Evolutionary conservation across 208 protist genomes (phyloP).

Genomic region (Herpetomonas muscarum): DNA sequence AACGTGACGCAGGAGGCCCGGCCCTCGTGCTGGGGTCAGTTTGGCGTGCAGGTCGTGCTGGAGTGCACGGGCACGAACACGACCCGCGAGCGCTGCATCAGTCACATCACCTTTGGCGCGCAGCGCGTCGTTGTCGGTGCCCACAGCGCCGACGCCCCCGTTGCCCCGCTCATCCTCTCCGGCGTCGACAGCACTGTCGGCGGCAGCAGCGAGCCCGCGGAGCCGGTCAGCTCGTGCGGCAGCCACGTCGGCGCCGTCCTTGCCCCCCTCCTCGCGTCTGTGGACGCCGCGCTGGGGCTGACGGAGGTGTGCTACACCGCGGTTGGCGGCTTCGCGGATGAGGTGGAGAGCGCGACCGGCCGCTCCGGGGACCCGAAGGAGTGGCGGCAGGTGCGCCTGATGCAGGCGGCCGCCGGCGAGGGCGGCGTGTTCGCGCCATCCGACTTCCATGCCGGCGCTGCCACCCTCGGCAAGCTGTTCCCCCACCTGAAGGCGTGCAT

Average conservation of each 20-base stretch:
- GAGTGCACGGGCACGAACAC: constrained; percentile 98
- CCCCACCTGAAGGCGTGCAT: constrained; percentile 67
- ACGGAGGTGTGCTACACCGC: constrained; percentile 97
- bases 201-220: constrained; percentile 8
- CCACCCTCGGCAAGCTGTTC: constrained; percentile 94
- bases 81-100: constrained; percentile 65
- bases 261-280: constrained; percentile 93
- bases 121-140: constrained; percentile 97
- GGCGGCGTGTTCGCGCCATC: constrained; percentile 94
- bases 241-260: constrained; percentile 99
- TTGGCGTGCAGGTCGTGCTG: constrained; percentile 87
- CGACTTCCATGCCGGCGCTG: constrained; percentile 93
- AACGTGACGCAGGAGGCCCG: background rate
- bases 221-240: constrained; percentile 94
- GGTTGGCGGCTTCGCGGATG: constrained; percentile 94
- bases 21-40: background rate
- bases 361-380: constrained; percentile 90
- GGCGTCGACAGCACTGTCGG: too few species aligned
- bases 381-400: constrained; percentile 93
- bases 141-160: constrained; percentile 90
- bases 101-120: constrained; percentile 90
- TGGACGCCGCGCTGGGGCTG: constrained; percentile 95
- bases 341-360: constrained; percentile 95
- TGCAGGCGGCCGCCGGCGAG: constrained; percentile 60
- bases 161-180: constrained; percentile 95